phyloP scores from a whole-genome alignment of 164 flowering plant genomes.

The Macadamia tetraphylla region DNA sequence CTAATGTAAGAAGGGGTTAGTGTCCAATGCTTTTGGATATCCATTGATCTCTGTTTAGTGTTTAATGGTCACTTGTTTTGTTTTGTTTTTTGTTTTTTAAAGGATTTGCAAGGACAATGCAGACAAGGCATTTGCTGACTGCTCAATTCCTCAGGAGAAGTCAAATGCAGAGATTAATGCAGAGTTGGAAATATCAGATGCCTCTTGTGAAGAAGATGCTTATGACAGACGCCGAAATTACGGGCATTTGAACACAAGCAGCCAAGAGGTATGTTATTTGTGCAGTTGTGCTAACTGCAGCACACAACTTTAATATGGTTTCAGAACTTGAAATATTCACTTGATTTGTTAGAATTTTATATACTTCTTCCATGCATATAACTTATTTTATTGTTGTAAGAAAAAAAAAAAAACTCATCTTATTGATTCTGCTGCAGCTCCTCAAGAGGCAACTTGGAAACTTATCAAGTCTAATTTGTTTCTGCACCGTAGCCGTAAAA shows the following conservation, averaged over 20 bases:
- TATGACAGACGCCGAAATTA: conserved; percentile 21
- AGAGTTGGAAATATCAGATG: conserved; percentile 88
- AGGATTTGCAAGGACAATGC: conserved; percentile 90
- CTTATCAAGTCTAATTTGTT: conserved; percentile 60
- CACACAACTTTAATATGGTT: not conserved
- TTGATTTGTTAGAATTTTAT: not conserved
- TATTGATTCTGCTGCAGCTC: conserved; percentile 34
- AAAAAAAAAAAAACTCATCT: not conserved
- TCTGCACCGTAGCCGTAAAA: conserved; percentile 80
- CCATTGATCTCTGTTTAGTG: not conserved
- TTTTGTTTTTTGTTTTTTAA: conserved; percentile 7
- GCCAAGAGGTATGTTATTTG: conserved; percentile 33
- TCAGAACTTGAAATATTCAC: not conserved
- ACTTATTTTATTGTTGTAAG: not conserved
- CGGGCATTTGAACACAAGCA: conserved; percentile 24
- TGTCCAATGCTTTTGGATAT: not conserved
- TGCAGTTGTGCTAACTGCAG: not conserved
- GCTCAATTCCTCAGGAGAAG: conserved; percentile 92
- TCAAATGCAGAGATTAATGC: conserved; percentile 87
- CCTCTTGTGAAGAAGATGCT: conserved; percentile 70
- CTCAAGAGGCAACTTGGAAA: conserved; percentile 49
- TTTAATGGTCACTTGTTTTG: not conserved
- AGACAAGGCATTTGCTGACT: conserved; percentile 78
- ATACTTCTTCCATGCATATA: not conserved
- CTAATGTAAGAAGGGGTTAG: not conserved